phyloP scores from a whole-genome alignment of 1,284 basidiomycete genomes.

The Rugosomyces carneus region DNA sequence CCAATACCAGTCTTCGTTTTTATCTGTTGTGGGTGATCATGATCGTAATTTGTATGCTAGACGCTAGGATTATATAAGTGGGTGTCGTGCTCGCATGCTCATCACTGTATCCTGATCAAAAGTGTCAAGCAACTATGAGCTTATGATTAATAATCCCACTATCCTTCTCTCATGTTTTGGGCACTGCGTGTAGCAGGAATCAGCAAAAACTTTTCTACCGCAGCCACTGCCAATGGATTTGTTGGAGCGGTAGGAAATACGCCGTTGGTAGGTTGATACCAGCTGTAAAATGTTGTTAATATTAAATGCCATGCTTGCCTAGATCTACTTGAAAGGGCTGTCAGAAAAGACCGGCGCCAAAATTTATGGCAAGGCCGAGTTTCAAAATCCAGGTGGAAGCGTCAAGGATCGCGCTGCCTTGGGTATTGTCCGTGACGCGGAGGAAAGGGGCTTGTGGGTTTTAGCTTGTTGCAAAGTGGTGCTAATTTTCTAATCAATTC shows the following conservation, averaged over 20 bases:
- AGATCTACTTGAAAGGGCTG: slow-evolving; percentile 82
- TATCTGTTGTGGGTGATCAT: slow-evolving; percentile 17
- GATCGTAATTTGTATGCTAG: slow-evolving; percentile 25
- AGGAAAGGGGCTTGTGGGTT: slow-evolving; percentile 71
- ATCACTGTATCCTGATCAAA: slow-evolving; percentile 5
- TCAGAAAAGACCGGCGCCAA: slow-evolving; percentile 89
- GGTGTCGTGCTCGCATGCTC: slow-evolving; percentile 31
- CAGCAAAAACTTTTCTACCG: slow-evolving; percentile 45
- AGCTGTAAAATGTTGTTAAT: neutral
- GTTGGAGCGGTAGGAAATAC: slow-evolving; percentile 91
- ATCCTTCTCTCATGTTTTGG: slow-evolving; percentile 30
- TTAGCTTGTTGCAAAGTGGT: neutral
- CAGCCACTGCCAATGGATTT: slow-evolving; percentile 69
- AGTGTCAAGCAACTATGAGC: neutral
- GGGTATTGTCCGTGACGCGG: slow-evolving; percentile 86
- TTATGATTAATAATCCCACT: slow-evolving; percentile 3
- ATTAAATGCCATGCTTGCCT: slow-evolving; percentile 5
- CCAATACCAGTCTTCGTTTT: slow-evolving; percentile 19
- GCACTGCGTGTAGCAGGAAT: slow-evolving; percentile 27
- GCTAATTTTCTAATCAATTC: slow-evolving; percentile 5
- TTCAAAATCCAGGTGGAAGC: slow-evolving; percentile 98
- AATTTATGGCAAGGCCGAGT: slow-evolving; percentile 94
- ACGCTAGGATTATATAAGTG: slow-evolving; percentile 15
- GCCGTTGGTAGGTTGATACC: slow-evolving; percentile 60
- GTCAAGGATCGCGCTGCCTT: slow-evolving; percentile 98